Evolutionary conservation across 208 protist species (phyloP), one percentile per base, ranked within the genome.

Genomic region (Crithidia expoeki): DNA sequence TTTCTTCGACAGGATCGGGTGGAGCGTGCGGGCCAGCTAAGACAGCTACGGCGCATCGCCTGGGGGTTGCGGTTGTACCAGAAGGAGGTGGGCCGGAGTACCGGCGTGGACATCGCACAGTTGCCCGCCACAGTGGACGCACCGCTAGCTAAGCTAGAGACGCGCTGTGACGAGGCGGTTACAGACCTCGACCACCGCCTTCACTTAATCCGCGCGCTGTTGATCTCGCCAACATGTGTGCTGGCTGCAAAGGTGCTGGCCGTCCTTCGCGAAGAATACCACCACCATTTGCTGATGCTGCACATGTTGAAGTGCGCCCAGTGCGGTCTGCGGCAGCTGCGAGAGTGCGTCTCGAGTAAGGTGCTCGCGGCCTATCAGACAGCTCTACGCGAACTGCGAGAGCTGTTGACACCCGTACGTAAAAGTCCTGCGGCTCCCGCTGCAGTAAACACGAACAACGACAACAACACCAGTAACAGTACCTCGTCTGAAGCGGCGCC

Each of bases 41-140:
- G 93, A 56, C 89, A 97, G 73, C 74, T 97, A 17, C 82, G 86
- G 4, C 83, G 89, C 46, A 94, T 97, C 40, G 82, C 95, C 27
- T 97, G 93, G 89, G 93, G 93, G 12, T 88, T 97, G 33, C 89
- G 93, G 0, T 56, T 96, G 25, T 96, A 92, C 64, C 90, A 96
- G 76, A 79, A 84, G 51, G 79, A 79, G 17, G 75, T 69, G 46
- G 85, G 84, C 32, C 79, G 88, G 50, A 81, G 57, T n/a, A 58
- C 68, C 4, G 85, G 87, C 23, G 60, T 61, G 4, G 92, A 87
- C 36, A 57, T 97, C 34, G 40, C 65, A 25, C 49, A 72, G 7
- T 61, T 88, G 3, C 46, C 68, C 21, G 50, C 65, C 52, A 61
- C 83, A 4, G 80, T 83, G 5, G 76, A 89, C 56, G 58, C 59